Evolutionary conservation across 169 alveolate genomes (phyloP), one percentile per base, ranked within the genome.

Genomic region (Plasmodium reichenowi): DNA sequence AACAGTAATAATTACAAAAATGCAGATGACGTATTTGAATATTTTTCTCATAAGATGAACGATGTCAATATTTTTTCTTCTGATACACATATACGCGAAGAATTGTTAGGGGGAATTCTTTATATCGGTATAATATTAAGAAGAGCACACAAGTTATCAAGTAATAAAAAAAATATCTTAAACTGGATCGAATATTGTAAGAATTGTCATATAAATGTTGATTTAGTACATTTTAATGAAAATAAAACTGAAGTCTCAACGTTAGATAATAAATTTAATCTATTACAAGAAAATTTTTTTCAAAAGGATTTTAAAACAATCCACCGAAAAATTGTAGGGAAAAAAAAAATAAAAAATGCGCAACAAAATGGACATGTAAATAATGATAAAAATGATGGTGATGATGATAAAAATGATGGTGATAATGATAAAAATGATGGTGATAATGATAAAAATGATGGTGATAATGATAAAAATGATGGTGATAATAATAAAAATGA

Each of bases 221-320:
- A 76, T 12, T 63, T 76, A 7, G 24, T 50, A 29, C 13, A 63
- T 17, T 62, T 48, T 20, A 76, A 67, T 56, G 88, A 63, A 54
- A 76, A 76, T 48, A 70, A 70, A 15, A 32, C 22, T 10, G 88
- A 76, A 64, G 45, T 48, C 9, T 76, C 88, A 22, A 56, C 88
- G 12, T 56, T 76, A n/a, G 74, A 74, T 48, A 59, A 76, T 76
- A 62, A 76, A 43, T 56, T 76, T 22, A 54, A 64, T 47, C 52
- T 76, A 54, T 17, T 63, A 50, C 76, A 76, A 54, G 88, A 76
- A 64, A 47, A 76, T 15, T 48, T 45, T 64, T 63, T 76, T 43
- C 60, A 64, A 2, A 52, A 68, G 63, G 73, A 76, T 45, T 38
- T 63, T 12, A 76, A 68, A 22, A 66, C 22, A n/a, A 67, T 48